A percentile compares a stretch with the other conserved stretches of the same genome.
These are phyloP conservation scores for Arthrobotrys pseudoclavata DNA, from an alignment of 2,329 filamentous ascomycete genomes.

Conservation along the genomic window DNA sequence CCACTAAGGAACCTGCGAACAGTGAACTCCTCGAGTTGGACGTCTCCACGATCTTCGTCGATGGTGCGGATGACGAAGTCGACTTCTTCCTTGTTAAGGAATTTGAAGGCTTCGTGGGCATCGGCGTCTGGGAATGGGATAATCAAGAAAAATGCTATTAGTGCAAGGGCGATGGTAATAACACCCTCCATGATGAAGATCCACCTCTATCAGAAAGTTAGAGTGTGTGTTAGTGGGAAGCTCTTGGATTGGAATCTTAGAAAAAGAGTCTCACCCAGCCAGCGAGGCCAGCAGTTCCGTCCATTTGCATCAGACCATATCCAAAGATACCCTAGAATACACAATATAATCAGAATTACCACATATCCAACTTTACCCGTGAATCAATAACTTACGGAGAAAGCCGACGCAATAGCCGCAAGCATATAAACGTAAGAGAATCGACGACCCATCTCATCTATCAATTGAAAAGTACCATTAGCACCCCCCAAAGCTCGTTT, in stretches of 20 bases:
- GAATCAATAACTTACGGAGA: slow-evolving; percentile 67
- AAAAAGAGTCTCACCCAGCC: slow-evolving; percentile 69
- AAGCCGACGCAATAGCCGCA: slow-evolving; percentile 69
- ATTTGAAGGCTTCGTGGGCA: slow-evolving; percentile 67
- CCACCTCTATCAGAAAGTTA: slow-evolving; percentile 28
- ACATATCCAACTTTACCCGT: slow-evolving; percentile 47
- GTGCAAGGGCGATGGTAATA: slow-evolving; percentile 72
- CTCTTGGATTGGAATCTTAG: neutral
- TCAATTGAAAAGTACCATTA: neutral
- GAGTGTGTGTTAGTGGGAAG: neutral
- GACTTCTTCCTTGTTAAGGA: slow-evolving; percentile 70
- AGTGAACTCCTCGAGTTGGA: slow-evolving; percentile 68
- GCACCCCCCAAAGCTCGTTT: neutral
- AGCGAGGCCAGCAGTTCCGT: slow-evolving; percentile 67
- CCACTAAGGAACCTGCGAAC: slow-evolving; percentile 75
- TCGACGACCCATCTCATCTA: slow-evolving; percentile 62
- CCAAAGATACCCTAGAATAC: slow-evolving; percentile 78
- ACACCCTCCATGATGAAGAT: slow-evolving; percentile 65
- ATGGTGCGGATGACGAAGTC: slow-evolving; percentile 67
- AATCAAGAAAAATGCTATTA: slow-evolving; percentile 72
- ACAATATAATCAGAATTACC: slow-evolving; percentile 72
- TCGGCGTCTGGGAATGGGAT: slow-evolving; percentile 76
- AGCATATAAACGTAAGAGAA: slow-evolving; percentile 69
- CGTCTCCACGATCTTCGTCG: slow-evolving; percentile 73
- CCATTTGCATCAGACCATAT: slow-evolving; percentile 72